phyloP scores from a whole-genome alignment of 768 basidiomycete genomes.

The Boletus bicolor region DNA sequence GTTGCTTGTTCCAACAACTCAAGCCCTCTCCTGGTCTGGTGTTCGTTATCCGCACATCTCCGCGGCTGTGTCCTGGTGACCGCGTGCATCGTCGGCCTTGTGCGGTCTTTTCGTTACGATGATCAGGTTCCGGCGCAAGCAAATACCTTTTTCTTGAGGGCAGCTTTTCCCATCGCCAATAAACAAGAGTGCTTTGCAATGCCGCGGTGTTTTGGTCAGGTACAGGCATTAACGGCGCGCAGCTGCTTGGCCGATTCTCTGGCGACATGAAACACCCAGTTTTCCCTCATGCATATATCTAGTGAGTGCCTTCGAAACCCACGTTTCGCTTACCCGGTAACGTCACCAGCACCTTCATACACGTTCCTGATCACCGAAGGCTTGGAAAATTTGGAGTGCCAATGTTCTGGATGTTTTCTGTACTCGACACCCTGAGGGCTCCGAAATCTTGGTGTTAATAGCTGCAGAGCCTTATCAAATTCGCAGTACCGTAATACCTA shows the following conservation, averaged over 20 bases:
- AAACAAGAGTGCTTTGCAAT: background rate
- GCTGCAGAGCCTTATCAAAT: background rate
- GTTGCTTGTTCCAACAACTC: background rate
- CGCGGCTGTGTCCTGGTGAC: background rate
- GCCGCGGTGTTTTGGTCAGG: background rate
- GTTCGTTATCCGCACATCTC: background rate
- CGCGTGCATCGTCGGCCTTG: background rate
- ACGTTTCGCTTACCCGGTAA: slow-evolving; percentile 14
- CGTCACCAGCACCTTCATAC: slow-evolving; percentile 10
- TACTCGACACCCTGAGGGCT: background rate
- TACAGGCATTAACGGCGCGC: background rate
- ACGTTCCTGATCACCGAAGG: background rate
- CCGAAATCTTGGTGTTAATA: background rate
- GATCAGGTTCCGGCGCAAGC: background rate
- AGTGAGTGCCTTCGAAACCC: slow-evolving; percentile 4
- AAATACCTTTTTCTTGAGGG: background rate
- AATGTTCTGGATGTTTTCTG: background rate
- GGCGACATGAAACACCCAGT: slow-evolving; percentile 15
- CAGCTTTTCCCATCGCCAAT: background rate
- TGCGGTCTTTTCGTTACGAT: background rate
- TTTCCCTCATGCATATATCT: background rate
- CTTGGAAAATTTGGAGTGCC: background rate
- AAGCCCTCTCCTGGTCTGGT: background rate
- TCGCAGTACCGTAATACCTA: background rate
- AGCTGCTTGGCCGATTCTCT: background rate